Evolutionary conservation across 2,329 filamentous ascomycete genomes (phyloP), one percentile per base, ranked within the genome.

Genomic region (Penicillium sp.): DNA sequence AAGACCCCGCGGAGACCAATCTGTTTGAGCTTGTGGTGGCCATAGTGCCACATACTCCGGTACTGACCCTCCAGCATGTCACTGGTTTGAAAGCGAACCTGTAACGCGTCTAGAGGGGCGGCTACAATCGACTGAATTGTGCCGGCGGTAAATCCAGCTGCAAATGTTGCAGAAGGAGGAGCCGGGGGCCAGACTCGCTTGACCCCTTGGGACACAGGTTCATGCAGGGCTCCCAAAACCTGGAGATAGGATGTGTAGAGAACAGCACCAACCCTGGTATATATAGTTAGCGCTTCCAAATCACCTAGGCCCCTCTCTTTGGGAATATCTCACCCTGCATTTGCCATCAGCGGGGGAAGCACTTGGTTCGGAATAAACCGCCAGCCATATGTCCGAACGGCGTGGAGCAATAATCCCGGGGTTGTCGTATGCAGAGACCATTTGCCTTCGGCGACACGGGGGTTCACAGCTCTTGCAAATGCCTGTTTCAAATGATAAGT

Each of bases 221-320:
- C 81, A 68, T 88, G 82, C 2, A 87, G 72, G 19, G 68, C 64
- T n/a, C 81, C 81, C 12, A 88, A 77, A 23, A 79, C 79, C 67
- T 86, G 83, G 19, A 88, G 80, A 65, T 88, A 88, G 17, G 80
- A 81, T 1, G 85, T 86, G 64, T 88, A 88, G 13, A 88, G 75
- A 7, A 87, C 79, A 39, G 85, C 84, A 17, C 85, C 85, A 53
- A 88, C 81, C 41, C 81, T 83, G 52, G 15, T 41, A 49, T 23
- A 45, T 41, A 48, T 23, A 1, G 19, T 53, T 42, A 57, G 35
- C 25, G 25, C 7, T 42, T 57, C 21, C 6, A 21, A 36, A 35
- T 36, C 29, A 29, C 49, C 25, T 19, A 41, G 31, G 15, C 4
- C 41, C 8, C 10, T 35, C 10, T 35, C 10, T 13, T 45, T 29